Base-by-base conservation (phyloP, 1,284 basidiomycete genomes). In the Volvariella volvacea region DNA sequence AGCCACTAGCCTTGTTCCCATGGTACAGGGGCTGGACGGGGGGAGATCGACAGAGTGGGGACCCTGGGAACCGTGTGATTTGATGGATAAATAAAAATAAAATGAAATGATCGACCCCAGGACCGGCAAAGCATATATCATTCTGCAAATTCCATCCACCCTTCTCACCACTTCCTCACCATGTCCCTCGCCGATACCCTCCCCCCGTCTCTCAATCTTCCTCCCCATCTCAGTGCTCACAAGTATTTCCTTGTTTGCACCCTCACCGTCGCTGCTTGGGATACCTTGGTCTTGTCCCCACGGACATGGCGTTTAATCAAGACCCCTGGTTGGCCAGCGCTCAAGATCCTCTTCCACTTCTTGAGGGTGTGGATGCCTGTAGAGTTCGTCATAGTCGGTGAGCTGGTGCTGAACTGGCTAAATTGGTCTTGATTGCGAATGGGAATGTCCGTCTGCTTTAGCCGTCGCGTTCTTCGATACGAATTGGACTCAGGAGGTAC, bases 201-300 rank as follows among this genome's bases (percentile, higher is more conserved):
- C 17, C 78, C 79, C 3, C 54, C 64, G 28, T 84, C 79, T 25
- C 77, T 87, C 56, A 67, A 80, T 52, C 74, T 88, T 3, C 73
- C 85, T 0, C 72, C 87, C 1, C 87, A 87, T 58, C 70, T 89
- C 22, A 79, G 76, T 31, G 87, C 86, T 0, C 87, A 89, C 70
- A 88, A 89, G 62, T 90, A 89, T 56, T 88, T 89, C 61, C 78
- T 85, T 43, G 87, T 89, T 47, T 90, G 87, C 67, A 87, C 87
- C 0, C 74, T 90, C 48, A 90, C 87, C 41, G 84, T 90, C 44
- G 83, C 87, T 0, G 87, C 87, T 8, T 89, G 87, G 87, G 87
- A 90, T 55, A 81, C 86, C 25, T 78, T 90, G 52, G 87, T 90
- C 17, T 73, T 90, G 37, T 82, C 80, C 4, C 87, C 87, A 0